phyloP scores from a whole-genome alignment of 805 yeast genomes.

The Kockiozyma suomiensis region DNA sequence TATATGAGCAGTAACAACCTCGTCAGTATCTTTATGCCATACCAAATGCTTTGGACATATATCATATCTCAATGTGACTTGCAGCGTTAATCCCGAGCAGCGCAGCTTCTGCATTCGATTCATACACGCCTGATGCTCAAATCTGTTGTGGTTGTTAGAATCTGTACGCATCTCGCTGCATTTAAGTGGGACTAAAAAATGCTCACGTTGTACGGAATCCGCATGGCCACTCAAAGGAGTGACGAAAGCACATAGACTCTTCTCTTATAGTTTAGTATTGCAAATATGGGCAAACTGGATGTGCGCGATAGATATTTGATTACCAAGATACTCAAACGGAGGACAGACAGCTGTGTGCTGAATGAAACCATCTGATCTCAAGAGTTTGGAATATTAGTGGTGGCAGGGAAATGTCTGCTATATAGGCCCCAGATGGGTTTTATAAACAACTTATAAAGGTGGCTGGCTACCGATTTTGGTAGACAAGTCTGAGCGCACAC shows the following conservation, averaged over 20 bases:
- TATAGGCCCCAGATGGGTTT: too few species aligned
- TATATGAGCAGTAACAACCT: background rate
- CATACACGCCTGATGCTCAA: background rate
- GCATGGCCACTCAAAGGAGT: slow-evolving; percentile 9
- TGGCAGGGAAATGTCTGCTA: too few species aligned
- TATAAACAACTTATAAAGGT: too few species aligned
- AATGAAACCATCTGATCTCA: too few species aligned
- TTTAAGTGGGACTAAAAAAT: background rate
- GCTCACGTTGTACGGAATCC: slow-evolving; percentile 1
- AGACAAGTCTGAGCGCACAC: too few species aligned
- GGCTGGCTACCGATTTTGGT: too few species aligned
- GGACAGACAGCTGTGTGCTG: too few species aligned
- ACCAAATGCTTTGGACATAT: slow-evolving; percentile 1
- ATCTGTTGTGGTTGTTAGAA: background rate
- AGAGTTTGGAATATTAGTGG: too few species aligned
- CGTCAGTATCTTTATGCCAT: background rate
- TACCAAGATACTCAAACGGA: too few species aligned
- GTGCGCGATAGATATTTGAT: background rate
- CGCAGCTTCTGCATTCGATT: background rate
- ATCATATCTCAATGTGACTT: slow-evolving; percentile 1
- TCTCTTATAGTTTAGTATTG: background rate
- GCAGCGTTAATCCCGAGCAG: background rate
- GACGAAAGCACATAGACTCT: slow-evolving; percentile 1
- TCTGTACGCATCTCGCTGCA: too few species aligned
- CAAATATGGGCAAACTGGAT: background rate